Evolutionary conservation across 768 basidiomycete species (phyloP).

Genomic region (Xanthoconium purpureum): DNA sequence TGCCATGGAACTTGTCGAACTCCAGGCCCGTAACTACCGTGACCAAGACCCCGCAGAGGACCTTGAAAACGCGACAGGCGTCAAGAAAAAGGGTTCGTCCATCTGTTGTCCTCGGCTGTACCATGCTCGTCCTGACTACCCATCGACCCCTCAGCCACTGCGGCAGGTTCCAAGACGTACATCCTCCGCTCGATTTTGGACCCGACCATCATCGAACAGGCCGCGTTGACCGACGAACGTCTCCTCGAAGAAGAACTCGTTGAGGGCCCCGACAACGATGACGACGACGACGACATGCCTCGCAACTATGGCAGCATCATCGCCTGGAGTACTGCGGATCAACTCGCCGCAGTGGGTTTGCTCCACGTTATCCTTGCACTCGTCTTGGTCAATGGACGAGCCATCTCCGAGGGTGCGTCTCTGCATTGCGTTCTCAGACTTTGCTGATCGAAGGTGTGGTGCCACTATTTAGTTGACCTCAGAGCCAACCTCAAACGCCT

Average conservation of each 20-base stretch:
- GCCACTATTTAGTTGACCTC: slow-evolving; percentile 56
- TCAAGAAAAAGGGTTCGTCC: slow-evolving; percentile 63
- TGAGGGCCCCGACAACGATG: slow-evolving; percentile 44
- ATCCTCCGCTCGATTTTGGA: slow-evolving; percentile 78
- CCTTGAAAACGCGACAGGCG: slow-evolving; percentile 48
- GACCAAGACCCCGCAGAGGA: slow-evolving; percentile 39
- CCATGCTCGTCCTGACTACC: neutral
- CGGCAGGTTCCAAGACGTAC: slow-evolving; percentile 71
- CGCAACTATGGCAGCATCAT: slow-evolving; percentile 66
- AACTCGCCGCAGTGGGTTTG: slow-evolving; percentile 68
- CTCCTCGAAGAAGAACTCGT: slow-evolving; percentile 48
- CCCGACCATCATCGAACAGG: slow-evolving; percentile 55
- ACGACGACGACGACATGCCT: slow-evolving; percentile 49
- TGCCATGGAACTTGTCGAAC: slow-evolving; percentile 82
- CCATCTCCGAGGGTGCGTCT: slow-evolving; percentile 64
- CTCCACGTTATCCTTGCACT: slow-evolving; percentile 80
- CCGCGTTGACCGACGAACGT: slow-evolving; percentile 47
- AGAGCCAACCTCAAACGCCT: slow-evolving; percentile 68
- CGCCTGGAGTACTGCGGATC: slow-evolving; percentile 66
- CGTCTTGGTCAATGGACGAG: slow-evolving; percentile 77
- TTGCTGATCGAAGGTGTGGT: neutral
- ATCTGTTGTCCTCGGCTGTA: neutral
- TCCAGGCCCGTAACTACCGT: slow-evolving; percentile 56
- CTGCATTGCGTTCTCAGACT: neutral
- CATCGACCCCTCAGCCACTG: slow-evolving; percentile 33